Base-by-base conservation (phyloP, 2,329 filamentous ascomycete genomes). In the Trichoderma sp. region DNA sequence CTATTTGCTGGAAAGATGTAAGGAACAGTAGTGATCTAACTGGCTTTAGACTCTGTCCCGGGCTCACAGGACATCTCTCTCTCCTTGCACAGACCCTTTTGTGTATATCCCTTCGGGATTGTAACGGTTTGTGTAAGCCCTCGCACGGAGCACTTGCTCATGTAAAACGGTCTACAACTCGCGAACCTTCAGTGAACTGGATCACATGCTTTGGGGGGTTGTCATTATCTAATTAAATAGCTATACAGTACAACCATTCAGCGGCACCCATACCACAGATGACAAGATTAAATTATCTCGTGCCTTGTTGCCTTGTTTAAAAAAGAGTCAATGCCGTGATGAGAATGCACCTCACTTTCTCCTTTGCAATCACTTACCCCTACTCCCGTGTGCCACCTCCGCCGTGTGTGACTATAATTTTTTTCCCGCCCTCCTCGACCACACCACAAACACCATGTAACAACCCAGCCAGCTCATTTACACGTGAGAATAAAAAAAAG, bases 31-130 rank as follows among this genome's bases (percentile, higher is more conserved):
- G 18, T 37, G 49, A 56, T 61, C 66, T 68, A 68, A 68, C 66
- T 61, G 34, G 55, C 66, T 68, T 68, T 54, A 68, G 66, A 32
- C 16, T 28, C 56, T 68, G 66, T 68, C 58, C 43, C 66, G 66
- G 66, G 66, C 49, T 61, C 51, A 60, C 58, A 39, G 34, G 37
- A 5, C 8, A 43, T 58, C n/a, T 56, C 37, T 39, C 37, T 43
- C 30, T 46, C 46, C 66, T 68, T 68, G 32, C 58, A 68, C 66
- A 61, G 21, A 30, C 34, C n/a, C 14, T 46, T 43, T n/a, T 55
- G 4, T 32, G 30, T 52, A 21, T 46, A 46, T 65, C 34, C 43
- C 32, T 32, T 49, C 61, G 51, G 51, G 24, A 37, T 8, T 30
- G 58, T 54, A 60, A 60, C 66, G 21, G 51, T 21, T 46, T 64